These are phyloP conservation scores for Aspergillus proliferans DNA, from an alignment of 2,329 filamentous ascomycete species.

Conservation along the genomic window DNA sequence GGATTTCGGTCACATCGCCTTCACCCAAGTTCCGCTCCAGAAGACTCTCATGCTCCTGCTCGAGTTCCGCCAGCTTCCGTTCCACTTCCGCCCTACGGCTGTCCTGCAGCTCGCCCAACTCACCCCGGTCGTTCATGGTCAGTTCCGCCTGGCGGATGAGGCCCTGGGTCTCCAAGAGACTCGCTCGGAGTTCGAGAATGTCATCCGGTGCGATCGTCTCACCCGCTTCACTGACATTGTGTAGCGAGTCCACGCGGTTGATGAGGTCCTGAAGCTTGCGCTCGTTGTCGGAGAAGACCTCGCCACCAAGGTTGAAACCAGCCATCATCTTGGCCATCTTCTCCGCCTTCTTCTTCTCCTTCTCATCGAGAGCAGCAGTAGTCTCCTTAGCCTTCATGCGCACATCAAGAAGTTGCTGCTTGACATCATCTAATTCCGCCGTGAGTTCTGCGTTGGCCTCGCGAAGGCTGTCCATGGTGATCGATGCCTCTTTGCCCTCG, in stretches of 20 bases:
- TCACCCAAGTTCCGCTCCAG: slow-evolving; percentile 73
- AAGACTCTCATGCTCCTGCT: slow-evolving; percentile 78
- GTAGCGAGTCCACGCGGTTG: slow-evolving; percentile 70
- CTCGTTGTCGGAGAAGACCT: slow-evolving; percentile 92
- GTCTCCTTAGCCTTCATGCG: slow-evolving; percentile 96
- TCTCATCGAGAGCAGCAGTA: slow-evolving; percentile 82
- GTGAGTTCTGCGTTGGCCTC: slow-evolving; percentile 94
- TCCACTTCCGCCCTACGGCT: slow-evolving; percentile 67
- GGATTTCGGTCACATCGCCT: slow-evolving; percentile 76
- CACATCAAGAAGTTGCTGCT: slow-evolving; percentile 90
- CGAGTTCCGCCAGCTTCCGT: slow-evolving; percentile 63
- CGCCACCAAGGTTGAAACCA: slow-evolving; percentile 86
- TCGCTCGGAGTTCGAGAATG: slow-evolving; percentile 67
- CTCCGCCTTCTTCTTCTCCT: slow-evolving; percentile 97
- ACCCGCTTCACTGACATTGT: slow-evolving; percentile 69
- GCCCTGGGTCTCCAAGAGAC: slow-evolving; percentile 81
- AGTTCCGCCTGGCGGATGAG: slow-evolving; percentile 90
- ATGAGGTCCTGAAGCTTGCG: slow-evolving; percentile 76
- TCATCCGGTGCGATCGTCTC: slow-evolving; percentile 77
- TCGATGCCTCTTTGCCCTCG: slow-evolving; percentile 91
- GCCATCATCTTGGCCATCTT: slow-evolving; percentile 99
- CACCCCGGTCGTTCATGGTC: slow-evolving; percentile 66
- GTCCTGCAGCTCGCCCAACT: slow-evolving; percentile 59
- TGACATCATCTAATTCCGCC: slow-evolving; percentile 84
- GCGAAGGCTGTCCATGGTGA: slow-evolving; percentile 96